Percentiles rank a stretch among this genome's conserved stretches.
Conservation (phyloP, 1,139 yeast species). For the Protomyces inouyei region DNA sequence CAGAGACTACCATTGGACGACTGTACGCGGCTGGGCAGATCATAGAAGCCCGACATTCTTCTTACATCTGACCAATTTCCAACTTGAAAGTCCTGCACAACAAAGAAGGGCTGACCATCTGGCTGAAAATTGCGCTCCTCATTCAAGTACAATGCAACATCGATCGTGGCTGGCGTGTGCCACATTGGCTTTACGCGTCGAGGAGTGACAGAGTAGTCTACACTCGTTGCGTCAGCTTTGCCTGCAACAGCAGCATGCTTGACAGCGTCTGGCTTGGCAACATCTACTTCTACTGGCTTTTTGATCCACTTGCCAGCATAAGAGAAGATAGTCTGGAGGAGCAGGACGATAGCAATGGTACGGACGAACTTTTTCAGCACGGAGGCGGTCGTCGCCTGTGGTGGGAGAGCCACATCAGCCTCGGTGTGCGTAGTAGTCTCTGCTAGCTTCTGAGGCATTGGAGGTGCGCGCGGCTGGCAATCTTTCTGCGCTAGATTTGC, state of each 20-base stretch:
- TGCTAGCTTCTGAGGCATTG: not conserved
- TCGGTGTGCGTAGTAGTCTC: constrained; percentile 2
- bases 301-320: constrained; percentile 18
- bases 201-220: constrained; percentile 9
- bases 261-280: constrained; percentile 11
- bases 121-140: constrained; percentile 6
- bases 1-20: constrained; percentile 38
- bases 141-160: constrained; percentile 14
- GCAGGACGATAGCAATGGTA: constrained; percentile 12
- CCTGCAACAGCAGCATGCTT: constrained; percentile 12
- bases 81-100: not conserved
- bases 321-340: constrained; percentile 2
- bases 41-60: not conserved
- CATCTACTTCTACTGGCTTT: constrained; percentile 9
- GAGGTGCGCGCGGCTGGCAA: too few species aligned
- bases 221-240: constrained; percentile 18
- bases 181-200: constrained; percentile 14
- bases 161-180: constrained; percentile 14
- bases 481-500: too few species aligned
- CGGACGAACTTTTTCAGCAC: constrained; percentile 6
- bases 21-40: constrained; percentile 23
- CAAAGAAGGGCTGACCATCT: constrained; percentile 10
- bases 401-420: constrained; percentile 5
- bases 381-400: not conserved
- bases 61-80: constrained; percentile 19